Evolutionary conservation across 2,329 filamentous ascomycete genomes (phyloP).

Genomic region (Periconia sp.): DNA sequence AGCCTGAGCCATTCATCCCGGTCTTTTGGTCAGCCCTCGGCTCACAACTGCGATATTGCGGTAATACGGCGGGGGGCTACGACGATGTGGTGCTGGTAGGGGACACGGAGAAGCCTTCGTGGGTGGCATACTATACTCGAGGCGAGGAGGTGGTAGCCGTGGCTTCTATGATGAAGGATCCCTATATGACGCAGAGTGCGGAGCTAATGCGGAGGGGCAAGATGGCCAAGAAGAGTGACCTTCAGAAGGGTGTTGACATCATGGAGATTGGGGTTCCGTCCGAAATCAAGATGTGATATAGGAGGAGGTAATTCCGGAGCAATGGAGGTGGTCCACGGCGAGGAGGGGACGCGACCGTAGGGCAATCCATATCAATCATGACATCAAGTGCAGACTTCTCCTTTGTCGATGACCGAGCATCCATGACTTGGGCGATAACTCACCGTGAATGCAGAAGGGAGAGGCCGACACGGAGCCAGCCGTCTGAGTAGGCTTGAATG

Average conservation of each 20-base stretch:
- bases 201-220: constrained; percentile 83
- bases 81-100: constrained; percentile 86
- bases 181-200: constrained; percentile 79
- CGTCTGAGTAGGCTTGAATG: neutral
- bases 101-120: constrained; percentile 73
- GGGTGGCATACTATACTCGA: constrained; percentile 86
- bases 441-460: no score
- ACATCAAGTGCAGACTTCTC: neutral
- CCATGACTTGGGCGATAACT: neutral
- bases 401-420: neutral
- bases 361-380: neutral
- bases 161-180: constrained; percentile 89
- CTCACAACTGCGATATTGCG: constrained; percentile 89
- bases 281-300: constrained; percentile 51
- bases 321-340: neutral
- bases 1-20: constrained; percentile 79
- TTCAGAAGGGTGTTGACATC: constrained; percentile 66
- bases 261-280: constrained; percentile 52
- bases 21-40: constrained; percentile 97
- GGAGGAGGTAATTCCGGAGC: neutral
- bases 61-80: constrained; percentile 81
- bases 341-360: neutral
- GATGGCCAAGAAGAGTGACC: constrained; percentile 82
- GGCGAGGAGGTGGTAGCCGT: constrained; percentile 89
- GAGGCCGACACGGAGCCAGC: no score